Conservation (phyloP, 176 grass and related monocot genomes). For the Carex myosuroides region DNA sequence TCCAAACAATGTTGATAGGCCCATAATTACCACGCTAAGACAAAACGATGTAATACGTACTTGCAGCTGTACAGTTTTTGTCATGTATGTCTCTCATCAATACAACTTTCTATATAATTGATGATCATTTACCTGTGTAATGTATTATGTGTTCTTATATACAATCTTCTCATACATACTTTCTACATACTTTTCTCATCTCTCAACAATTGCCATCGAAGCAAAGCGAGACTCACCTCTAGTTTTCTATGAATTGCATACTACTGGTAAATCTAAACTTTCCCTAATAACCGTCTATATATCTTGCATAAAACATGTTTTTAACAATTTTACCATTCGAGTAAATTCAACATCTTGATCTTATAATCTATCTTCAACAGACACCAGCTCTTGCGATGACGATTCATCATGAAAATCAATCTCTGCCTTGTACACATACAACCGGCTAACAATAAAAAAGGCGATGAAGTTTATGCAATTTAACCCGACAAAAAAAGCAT, state of each 20-base stretch:
- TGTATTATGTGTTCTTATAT: no score
- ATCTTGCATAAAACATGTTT: neutral
- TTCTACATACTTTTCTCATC: no score
- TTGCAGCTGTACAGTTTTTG: no score
- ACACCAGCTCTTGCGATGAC: slow-evolving; percentile 11
- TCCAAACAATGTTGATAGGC: no score
- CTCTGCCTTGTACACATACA: slow-evolving; percentile 77
- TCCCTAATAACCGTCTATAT: neutral
- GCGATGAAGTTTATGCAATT: slow-evolving; percentile 55
- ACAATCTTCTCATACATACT: no score
- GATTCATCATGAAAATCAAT: slow-evolving; percentile 4
- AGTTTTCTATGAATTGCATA: neutral
- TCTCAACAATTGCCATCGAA: no score
- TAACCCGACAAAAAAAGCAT: slow-evolving; percentile 60
- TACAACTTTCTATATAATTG: no score
- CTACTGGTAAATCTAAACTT: neutral
- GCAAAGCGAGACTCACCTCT: no score
- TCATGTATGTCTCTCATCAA: no score
- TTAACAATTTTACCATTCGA: neutral
- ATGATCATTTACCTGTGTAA: no score
- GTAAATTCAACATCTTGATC: neutral
- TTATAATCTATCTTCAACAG: slow-evolving; percentile 7
- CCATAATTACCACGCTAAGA: no score
- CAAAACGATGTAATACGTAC: no score
- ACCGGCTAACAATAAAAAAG: slow-evolving; percentile 57